Percentiles rank a stretch among this genome's conserved stretches.
Evolutionary conservation across 2,329 filamentous ascomycete species (phyloP).

Genomic region (Aureobasidium sp.): DNA sequence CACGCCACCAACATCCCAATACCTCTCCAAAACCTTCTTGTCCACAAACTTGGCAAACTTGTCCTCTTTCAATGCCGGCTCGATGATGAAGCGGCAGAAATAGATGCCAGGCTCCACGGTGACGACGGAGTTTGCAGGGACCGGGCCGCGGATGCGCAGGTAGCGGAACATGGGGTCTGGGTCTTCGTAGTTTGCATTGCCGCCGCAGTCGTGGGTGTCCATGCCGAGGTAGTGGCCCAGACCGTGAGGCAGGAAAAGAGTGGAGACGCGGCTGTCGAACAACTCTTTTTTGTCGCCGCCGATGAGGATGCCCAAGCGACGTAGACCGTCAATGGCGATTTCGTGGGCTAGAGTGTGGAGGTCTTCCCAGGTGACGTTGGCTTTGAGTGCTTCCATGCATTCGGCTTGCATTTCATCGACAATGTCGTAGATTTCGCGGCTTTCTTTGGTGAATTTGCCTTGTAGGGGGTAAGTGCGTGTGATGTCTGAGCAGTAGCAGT

Average conservation of each 20-base stretch:
- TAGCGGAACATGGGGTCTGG: conserved; percentile 80
- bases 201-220: conserved; percentile 45
- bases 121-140: conserved; percentile 75
- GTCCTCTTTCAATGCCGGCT: conserved; percentile 57
- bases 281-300: conserved; percentile 47
- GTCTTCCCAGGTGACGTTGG: conserved; percentile 70
- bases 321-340: conserved; percentile 71
- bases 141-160: conserved; percentile 63
- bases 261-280: conserved; percentile 37
- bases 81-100: conserved; percentile 65
- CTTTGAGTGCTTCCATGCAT: conserved; percentile 63
- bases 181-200: conserved; percentile 50
- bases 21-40: conserved; percentile 54
- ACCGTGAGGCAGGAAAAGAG: conserved; percentile 45
- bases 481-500: conserved; percentile 50
- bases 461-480: conserved; percentile 81
- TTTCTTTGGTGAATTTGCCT: conserved; percentile 62
- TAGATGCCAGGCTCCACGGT: conserved; percentile 92
- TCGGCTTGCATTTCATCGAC: conserved; percentile 81
- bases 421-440: conserved; percentile 51
- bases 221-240: conserved; percentile 45
- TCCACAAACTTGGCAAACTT: conserved; percentile 58
- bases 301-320: conserved; percentile 67
- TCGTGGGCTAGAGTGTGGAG: conserved; percentile 73
- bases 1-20: conserved; percentile 76